These are phyloP conservation scores for Akanthomyces muscarius DNA, from an alignment of 2,329 filamentous ascomycete genomes.

Conservation along the genomic window DNA sequence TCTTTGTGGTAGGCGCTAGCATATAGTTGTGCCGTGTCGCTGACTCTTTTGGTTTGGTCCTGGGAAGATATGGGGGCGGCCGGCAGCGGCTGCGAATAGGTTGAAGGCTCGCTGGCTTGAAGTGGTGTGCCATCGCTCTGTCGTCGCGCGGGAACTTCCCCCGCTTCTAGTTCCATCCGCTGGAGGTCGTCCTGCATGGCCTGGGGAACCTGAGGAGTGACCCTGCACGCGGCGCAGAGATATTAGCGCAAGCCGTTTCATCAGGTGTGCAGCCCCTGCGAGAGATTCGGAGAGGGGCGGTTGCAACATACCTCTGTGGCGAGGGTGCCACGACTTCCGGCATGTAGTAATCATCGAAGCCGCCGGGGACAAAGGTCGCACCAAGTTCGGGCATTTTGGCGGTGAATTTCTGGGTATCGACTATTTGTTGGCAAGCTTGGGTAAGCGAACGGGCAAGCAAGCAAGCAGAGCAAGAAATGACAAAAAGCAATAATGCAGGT, in stretches of 20 bases:
- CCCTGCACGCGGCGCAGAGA: constrained; percentile 47
- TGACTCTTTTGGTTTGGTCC: constrained; percentile 24
- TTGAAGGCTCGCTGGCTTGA: constrained; percentile 20
- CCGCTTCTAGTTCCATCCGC: constrained; percentile 80
- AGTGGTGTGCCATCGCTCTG: constrained; percentile 19
- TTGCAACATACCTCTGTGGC: constrained; percentile 50
- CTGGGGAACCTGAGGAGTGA: constrained; percentile 92
- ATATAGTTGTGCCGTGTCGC: constrained; percentile 1
- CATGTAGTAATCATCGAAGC: constrained; percentile 58
- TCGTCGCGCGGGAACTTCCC: constrained; percentile 33
- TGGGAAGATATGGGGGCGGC: constrained; percentile 33
- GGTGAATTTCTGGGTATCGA: background rate
- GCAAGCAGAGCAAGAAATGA: background rate
- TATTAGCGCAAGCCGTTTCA: constrained; percentile 11
- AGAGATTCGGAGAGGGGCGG: background rate
- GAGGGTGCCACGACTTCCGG: constrained; percentile 55
- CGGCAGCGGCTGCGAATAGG: constrained; percentile 25
- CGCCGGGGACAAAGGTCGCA: constrained; percentile 57
- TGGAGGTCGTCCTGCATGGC: constrained; percentile 95
- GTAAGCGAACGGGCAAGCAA: background rate
- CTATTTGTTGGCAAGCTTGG: background rate
- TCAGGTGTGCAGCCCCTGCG: background rate
- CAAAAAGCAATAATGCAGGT: background rate
- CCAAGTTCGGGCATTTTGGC: constrained; percentile 32
- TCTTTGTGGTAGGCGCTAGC: constrained; percentile 36